Percentiles rank a stretch among this genome's conserved stretches.
Evolutionary conservation across 257 asterid species (phyloP).

Genomic region (Vinca minor): DNA sequence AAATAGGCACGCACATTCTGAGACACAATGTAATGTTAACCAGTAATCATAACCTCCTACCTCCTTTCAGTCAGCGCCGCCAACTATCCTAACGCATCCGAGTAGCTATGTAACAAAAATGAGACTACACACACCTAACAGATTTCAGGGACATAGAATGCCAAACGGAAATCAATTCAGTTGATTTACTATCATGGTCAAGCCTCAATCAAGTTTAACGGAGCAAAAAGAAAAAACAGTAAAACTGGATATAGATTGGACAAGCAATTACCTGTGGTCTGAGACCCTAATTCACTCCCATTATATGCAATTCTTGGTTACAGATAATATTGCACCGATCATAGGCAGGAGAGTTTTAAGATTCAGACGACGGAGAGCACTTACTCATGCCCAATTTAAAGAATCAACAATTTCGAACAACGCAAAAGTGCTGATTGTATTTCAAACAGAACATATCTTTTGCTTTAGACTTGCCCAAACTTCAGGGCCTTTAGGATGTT

Average conservation of each 20-base stretch:
- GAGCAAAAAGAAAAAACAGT: neutral
- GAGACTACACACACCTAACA: neutral
- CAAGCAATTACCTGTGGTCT: neutral
- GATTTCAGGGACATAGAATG: neutral
- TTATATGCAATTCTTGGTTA: conserved; percentile 1
- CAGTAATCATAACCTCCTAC: neutral
- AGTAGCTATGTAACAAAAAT: neutral
- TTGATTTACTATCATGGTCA: neutral
- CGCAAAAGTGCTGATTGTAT: neutral
- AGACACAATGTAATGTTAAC: neutral
- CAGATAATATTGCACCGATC: conserved; percentile 1
- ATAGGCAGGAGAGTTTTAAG: neutral
- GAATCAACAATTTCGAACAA: conserved; percentile 3
- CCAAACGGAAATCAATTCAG: neutral
- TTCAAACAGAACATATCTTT: conserved; percentile 20
- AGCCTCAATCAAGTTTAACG: neutral
- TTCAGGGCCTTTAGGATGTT: conserved; percentile 49
- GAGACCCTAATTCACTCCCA: neutral
- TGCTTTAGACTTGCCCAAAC: conserved; percentile 50
- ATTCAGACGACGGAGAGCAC: neutral
- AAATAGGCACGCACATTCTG: neutral
- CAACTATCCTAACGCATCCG: neutral
- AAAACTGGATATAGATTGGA: neutral
- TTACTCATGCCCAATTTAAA: no score
- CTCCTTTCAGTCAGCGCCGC: neutral